Percentiles rank a stretch among this genome's conserved stretches.
These are phyloP conservation scores for Yamadazyma triangularis DNA, from an alignment of 1,139 yeast genomes.

Conservation along the genomic window DNA sequence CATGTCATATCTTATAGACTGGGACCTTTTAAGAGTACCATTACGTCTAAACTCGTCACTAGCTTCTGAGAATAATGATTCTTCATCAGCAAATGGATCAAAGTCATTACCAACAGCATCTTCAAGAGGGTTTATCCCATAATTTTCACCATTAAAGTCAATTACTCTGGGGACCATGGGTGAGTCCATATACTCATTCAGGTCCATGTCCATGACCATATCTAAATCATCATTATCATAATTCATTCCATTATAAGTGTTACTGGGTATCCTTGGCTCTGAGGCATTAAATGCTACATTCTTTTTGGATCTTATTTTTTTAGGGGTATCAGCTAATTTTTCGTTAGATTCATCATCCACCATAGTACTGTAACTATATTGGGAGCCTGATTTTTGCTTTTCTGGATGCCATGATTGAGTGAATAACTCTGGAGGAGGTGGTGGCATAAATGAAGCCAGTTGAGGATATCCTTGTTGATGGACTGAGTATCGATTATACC, in stretches of 20 bases:
- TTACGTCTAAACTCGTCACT: conserved; percentile 36
- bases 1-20: conserved; percentile 13
- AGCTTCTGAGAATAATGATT: conserved; percentile 39
- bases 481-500: background rate
- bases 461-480: too few species aligned
- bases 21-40: conserved; percentile 14
- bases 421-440: conserved; percentile 9
- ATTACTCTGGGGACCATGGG: conserved; percentile 11
- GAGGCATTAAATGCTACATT: conserved; percentile 32
- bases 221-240: conserved; percentile 18
- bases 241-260: conserved; percentile 21
- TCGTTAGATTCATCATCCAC: conserved; percentile 15
- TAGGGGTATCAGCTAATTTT: conserved; percentile 8
- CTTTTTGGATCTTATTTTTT: conserved; percentile 18
- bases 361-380: conserved; percentile 16
- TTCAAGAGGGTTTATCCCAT: conserved; percentile 37
- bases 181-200: conserved; percentile 1
- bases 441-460: conserved; percentile 12
- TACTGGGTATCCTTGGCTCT: conserved; percentile 34
- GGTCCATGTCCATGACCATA: conserved; percentile 11
- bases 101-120: conserved; percentile 37
- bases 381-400: conserved; percentile 8
- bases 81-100: conserved; percentile 47
- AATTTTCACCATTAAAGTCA: conserved; percentile 37
- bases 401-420: conserved; percentile 5